Evolutionary conservation across 169 alveolate species (phyloP).

Genomic region (Plasmodium vinckei): DNA sequence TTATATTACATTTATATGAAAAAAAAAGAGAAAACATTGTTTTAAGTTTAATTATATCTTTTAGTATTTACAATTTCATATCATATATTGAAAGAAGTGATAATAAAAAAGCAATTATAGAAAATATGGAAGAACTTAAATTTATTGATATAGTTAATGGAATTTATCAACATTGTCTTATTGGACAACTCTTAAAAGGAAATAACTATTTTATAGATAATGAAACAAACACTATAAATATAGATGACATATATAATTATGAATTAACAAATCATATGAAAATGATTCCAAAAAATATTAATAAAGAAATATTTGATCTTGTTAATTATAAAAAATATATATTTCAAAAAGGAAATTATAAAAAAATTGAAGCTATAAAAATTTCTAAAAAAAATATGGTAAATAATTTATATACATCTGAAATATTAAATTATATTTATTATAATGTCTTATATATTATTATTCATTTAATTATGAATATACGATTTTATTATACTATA

Average conservation of each 20-base stretch:
- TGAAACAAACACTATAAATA: background rate
- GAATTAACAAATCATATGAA: slow-evolving; percentile 68
- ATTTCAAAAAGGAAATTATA: slow-evolving; percentile 57
- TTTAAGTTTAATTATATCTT: slow-evolving; percentile 39
- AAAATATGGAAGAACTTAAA: slow-evolving; percentile 22
- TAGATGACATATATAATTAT: slow-evolving; percentile 21
- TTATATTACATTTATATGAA: slow-evolving; percentile 49
- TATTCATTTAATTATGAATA: slow-evolving; percentile 32
- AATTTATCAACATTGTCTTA: slow-evolving; percentile 22
- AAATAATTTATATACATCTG: slow-evolving; percentile 62
- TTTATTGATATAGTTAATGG: slow-evolving; percentile 16
- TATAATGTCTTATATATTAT: slow-evolving; percentile 47
- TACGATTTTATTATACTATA: slow-evolving; percentile 35
- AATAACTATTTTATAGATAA: slow-evolving; percentile 60
- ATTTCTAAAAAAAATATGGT: slow-evolving; percentile 25
- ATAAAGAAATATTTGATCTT: slow-evolving; percentile 39
- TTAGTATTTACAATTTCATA: slow-evolving; percentile 61
- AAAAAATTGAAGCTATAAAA: slow-evolving; percentile 53
- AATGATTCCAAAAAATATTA: slow-evolving; percentile 33
- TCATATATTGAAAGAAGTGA: background rate
- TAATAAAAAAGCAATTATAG: slow-evolving; percentile 5
- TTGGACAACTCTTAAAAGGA: slow-evolving; percentile 35
- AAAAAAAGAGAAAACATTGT: slow-evolving; percentile 61
- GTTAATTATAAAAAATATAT: slow-evolving; percentile 48
- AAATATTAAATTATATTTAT: slow-evolving; percentile 51